Base-by-base conservation (phyloP, 140 eudicot genomes). In the Anethum foeniculum region DNA sequence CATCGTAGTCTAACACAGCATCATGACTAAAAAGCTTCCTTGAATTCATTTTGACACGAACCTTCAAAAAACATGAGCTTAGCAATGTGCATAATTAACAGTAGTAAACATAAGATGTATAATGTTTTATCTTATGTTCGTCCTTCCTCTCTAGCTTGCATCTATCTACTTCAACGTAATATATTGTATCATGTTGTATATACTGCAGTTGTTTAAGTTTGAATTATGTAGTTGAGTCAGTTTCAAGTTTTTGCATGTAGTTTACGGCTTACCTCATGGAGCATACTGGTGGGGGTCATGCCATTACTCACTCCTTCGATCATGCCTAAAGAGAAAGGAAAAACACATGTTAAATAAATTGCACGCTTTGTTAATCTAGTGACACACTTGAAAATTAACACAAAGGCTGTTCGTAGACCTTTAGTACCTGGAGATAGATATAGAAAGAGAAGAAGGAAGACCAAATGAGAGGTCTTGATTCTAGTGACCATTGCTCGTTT, bases 391-490 rank as follows among this genome's bases (percentile, higher is more conserved):
- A 60, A 84, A 72, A 68, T n/a, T 27, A 77, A 51, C 72, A 84
- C 78, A 21, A 25, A 64, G 71, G 76, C 43, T n/a, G 14, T 56
- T 48, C 43, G 44, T 25, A 39, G 8, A 27, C 10, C 25, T 41
- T 15, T 18, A 18, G 34, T 80, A 91, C 90, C 93, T 87, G 93
- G 77, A 73, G 49, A 41, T 60, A 87, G 47, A 84, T 23, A 84
- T 65, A 67, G 36, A 68, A 91, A 71, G 30, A 89, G 80, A 49
- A 91, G 36, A 41, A 91, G 78, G 32, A 80, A 77, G 71, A 89
- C 8, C 14, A 89, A 62, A 89, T 88, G 85, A 79, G 86, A 84
- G 56, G 80, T 49, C 79, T 77, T 86, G 71, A 82, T 82, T 25
- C 84, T 81, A n/a, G 71, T 48, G 80, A 85, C 87, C 94, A 89